Conservation (phyloP, 2,329 filamentous ascomycete genomes). For the Neurospora crassa region DNA sequence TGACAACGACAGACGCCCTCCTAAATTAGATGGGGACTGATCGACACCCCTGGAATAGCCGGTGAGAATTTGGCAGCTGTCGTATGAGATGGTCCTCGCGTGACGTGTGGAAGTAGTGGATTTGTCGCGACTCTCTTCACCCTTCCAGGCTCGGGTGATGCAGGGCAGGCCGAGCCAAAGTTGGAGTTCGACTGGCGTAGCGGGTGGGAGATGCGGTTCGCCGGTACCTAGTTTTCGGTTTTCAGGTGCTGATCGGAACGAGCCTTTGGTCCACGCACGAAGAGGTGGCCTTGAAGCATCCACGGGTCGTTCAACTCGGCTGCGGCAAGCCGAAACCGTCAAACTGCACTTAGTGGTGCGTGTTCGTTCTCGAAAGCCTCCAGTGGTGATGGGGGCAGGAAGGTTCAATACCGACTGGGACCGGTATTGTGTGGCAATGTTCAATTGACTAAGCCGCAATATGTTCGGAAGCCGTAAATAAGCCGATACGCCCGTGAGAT, state of each 20-base stretch:
- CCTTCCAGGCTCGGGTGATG: background rate
- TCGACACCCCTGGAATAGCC: background rate
- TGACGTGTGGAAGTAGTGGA: background rate
- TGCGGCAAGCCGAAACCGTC: background rate
- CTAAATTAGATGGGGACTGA: background rate
- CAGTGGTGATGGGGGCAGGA: background rate
- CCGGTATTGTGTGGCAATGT: background rate
- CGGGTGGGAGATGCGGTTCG: background rate
- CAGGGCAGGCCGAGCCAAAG: background rate
- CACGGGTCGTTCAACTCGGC: background rate
- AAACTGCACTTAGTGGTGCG: background rate
- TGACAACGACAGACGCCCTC: slow-evolving; percentile 28
- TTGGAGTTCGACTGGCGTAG: background rate
- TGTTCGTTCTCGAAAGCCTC: background rate
- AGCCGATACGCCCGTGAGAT: background rate
- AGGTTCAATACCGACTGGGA: background rate
- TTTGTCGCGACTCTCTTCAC: background rate
- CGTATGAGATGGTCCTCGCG: background rate
- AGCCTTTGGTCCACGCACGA: background rate
- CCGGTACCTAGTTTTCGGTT: background rate
- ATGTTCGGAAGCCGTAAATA: background rate
- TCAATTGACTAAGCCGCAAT: background rate
- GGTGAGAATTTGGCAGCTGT: background rate
- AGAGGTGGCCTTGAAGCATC: background rate
- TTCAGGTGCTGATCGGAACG: background rate